These are phyloP conservation scores for Sporothrix variecibatus DNA, from an alignment of 2,329 filamentous ascomycete species.

Conservation along the genomic window DNA sequence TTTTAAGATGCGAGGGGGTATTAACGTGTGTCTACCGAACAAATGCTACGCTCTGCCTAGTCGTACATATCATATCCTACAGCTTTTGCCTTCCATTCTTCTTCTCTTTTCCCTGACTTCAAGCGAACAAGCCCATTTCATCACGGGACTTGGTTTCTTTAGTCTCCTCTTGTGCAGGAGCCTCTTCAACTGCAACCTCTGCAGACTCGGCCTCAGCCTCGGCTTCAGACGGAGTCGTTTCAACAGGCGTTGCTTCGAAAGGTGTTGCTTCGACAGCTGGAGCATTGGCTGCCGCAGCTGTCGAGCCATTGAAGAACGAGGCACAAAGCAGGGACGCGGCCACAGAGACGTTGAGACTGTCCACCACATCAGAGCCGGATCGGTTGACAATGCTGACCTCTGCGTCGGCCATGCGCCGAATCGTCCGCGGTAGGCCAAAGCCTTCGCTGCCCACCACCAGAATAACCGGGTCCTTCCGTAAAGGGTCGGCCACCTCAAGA, in stretches of 20 bases:
- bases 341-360: conserved; percentile 92
- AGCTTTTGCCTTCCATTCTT: neutral
- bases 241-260: neutral
- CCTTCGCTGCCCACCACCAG: conserved; percentile 84
- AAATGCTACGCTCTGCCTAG: neutral
- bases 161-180: neutral
- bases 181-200: neutral
- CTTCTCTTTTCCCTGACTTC: neutral
- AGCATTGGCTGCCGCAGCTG: neutral
- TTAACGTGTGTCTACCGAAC: neutral
- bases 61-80: conserved; percentile 14
- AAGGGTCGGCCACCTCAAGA: conserved; percentile 53
- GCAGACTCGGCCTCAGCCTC: no score
- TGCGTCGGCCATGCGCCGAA: conserved; percentile 67
- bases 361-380: conserved; percentile 60
- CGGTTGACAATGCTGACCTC: conserved; percentile 65
- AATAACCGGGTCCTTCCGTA: conserved; percentile 66
- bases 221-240: neutral
- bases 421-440: conserved; percentile 65
- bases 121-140: conserved; percentile 13
- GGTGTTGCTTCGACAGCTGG: neutral
- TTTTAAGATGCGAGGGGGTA: neutral
- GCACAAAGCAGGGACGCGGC: conserved; percentile 76
- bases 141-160: neutral
- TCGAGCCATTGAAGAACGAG: conserved; percentile 58